Base-by-base conservation (phyloP, 192 early-diverging fungal species). In the Dissophora ornata region DNA sequence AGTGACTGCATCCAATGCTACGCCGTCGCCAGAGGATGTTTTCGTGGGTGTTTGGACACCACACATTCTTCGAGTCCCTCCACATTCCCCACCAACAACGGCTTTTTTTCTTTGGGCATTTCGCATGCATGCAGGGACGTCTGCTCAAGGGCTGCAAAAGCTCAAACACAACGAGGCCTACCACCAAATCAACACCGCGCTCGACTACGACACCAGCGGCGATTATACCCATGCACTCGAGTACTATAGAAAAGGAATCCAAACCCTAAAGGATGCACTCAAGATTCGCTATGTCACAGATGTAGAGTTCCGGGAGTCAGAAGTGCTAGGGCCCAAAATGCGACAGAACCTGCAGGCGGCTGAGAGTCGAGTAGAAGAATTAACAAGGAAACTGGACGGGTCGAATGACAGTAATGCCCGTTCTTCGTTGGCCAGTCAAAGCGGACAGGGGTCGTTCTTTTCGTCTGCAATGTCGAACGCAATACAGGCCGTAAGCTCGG, bases 231-330 rank as follows among this genome's bases (percentile, higher is more conserved):
- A 62, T 19, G 73, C 73, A 2, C 33, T 77, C 4, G 73, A 57
- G 12, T 45, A 56, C 18, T 77, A 77, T 22, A 53, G 28, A 1
- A 0, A n/a, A 6, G 73, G 73, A 0, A 48, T 62, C 13, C 50
- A 62, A 21, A 25, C 32, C 3, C 28, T 77, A 22, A 67, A 77
- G 41, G 73, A 77, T 12, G 73, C 73, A 7, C 64, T 77, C 45
- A 77, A 62, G 18, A 67, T 77, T 28, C 73, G 64, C 16, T 77
- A 77, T 50, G 29, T 47, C 8, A 67, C 73, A 2, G 65, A 67
- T 19, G 59, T 52, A 42, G 73, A 77, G 28, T 55, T 61, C 53
- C 58, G 53, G 30, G 64, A 67, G 28, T 67, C 73, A 15, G 73
- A 77, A 13, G 46, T 62, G 0, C 24, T 77, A 10, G 64, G 64